Percentiles rank a stretch among this genome's conserved stretches.
phyloP scores from a whole-genome alignment of 192 early-diverging fungal genomes.

The Backusella macrospora region DNA sequence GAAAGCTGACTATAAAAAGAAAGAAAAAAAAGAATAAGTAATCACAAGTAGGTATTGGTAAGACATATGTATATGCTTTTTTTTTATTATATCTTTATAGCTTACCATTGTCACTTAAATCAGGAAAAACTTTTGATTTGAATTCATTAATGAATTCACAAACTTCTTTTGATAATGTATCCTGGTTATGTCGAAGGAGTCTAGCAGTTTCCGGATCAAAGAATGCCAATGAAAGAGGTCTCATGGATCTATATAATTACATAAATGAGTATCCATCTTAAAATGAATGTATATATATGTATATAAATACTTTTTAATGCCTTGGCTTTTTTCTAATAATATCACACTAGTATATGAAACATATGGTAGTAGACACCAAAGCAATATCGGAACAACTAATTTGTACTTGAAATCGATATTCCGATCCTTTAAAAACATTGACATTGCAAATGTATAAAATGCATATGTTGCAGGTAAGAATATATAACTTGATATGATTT shows the following conservation, averaged over 20 bases:
- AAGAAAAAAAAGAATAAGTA: neutral
- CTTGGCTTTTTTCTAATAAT: slow-evolving; percentile 74
- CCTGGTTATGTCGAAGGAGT: slow-evolving; percentile 69
- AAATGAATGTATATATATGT: neutral
- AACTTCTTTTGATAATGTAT: slow-evolving; percentile 74
- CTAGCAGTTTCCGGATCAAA: slow-evolving; percentile 57
- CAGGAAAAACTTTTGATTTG: slow-evolving; percentile 75
- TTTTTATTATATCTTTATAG: neutral
- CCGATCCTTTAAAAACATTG: slow-evolving; percentile 40
- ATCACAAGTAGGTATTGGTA: neutral
- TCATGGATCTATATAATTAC: slow-evolving; percentile 60
- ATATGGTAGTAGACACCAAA: slow-evolving; percentile 59
- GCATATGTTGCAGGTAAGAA: slow-evolving; percentile 77
- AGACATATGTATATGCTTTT: no score
- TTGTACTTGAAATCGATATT: slow-evolving; percentile 42
- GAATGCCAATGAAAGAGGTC: slow-evolving; percentile 79
- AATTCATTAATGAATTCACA: slow-evolving; percentile 84
- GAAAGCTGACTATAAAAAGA: no score
- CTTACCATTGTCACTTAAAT: slow-evolving; percentile 57
- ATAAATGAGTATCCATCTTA: neutral
- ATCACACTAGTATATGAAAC: slow-evolving; percentile 73
- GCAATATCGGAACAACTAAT: slow-evolving; percentile 39
- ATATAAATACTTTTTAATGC: slow-evolving; percentile 60
- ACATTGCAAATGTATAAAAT: slow-evolving; percentile 66
- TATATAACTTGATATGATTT: slow-evolving; percentile 76